Evolutionary conservation across 306 rosid genomes (phyloP).

Genomic region (Pachyrhizus erosus): DNA sequence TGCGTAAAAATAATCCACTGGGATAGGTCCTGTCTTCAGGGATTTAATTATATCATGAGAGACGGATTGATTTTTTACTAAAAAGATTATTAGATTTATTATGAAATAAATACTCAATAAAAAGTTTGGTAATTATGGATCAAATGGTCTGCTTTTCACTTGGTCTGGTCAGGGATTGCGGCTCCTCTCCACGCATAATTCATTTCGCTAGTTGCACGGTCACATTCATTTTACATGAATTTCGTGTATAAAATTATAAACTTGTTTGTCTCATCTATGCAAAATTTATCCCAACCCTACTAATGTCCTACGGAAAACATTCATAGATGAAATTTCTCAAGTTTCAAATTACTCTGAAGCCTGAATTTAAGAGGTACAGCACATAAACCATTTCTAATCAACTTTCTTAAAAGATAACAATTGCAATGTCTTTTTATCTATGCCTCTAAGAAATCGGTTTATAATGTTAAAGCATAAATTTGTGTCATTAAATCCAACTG

Average conservation of each 20-base stretch:
- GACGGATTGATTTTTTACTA: neutral
- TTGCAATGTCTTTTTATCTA: neutral
- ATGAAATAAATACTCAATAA: neutral
- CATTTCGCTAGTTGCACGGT: neutral
- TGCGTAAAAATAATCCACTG: neutral
- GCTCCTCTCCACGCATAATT: neutral
- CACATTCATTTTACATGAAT: neutral
- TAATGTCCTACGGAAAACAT: neutral
- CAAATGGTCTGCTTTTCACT: conserved; percentile 5
- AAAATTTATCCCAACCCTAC: neutral
- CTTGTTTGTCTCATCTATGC: neutral
- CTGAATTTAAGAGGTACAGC: neutral
- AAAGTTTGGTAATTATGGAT: neutral
- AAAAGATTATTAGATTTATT: neutral
- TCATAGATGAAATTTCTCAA: neutral
- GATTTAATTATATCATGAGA: neutral
- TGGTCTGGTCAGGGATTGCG: conserved; percentile 20
- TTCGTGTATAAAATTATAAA: neutral
- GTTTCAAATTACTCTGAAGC: neutral
- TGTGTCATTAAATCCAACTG: neutral
- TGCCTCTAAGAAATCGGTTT: neutral
- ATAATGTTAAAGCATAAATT: neutral
- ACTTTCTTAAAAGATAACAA: neutral
- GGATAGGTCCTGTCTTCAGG: neutral
- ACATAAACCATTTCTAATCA: neutral